A percentile compares a stretch with the other conserved stretches of the same genome.
These are phyloP conservation scores for Xylaria sp. DNA, from an alignment of 2,329 filamentous ascomycete species.

Conservation along the genomic window DNA sequence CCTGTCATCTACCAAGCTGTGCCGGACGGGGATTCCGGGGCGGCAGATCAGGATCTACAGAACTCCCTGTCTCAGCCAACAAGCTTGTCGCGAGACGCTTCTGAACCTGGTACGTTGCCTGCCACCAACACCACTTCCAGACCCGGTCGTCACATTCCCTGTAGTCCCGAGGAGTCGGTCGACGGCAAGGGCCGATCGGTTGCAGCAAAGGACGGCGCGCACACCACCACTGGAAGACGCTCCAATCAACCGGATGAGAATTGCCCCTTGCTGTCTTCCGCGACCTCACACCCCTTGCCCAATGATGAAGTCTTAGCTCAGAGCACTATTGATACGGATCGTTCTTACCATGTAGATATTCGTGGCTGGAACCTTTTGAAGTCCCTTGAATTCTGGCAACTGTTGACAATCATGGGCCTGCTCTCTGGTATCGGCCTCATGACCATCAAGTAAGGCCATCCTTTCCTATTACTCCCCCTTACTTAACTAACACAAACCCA, in stretches of 20 bases:
- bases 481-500: slow-evolving; percentile 33
- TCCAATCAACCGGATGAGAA: slow-evolving; percentile 59
- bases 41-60: slow-evolving; percentile 36
- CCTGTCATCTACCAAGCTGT: slow-evolving; percentile 50
- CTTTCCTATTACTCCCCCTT: too few species aligned
- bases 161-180: slow-evolving; percentile 21
- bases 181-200: slow-evolving; percentile 19
- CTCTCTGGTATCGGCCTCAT: slow-evolving; percentile 90
- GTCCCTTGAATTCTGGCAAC: slow-evolving; percentile 79
- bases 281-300: slow-evolving; percentile 44
- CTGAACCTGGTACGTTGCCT: slow-evolving; percentile 63
- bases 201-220: slow-evolving; percentile 21
- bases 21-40: slow-evolving; percentile 36
- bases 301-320: slow-evolving; percentile 46
- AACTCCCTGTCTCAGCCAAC: slow-evolving; percentile 40
- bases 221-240: slow-evolving; percentile 13
- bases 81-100: slow-evolving; percentile 35
- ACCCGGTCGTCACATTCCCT: slow-evolving; percentile 27
- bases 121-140: slow-evolving; percentile 31
- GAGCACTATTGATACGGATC: slow-evolving; percentile 63
- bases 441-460: slow-evolving; percentile 83
- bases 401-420: slow-evolving; percentile 83
- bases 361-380: slow-evolving; percentile 72
- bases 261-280: slow-evolving; percentile 70
- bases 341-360: slow-evolving; percentile 82